Base-by-base conservation (phyloP, 1,139 yeast species). In the Taphrina populina region DNA sequence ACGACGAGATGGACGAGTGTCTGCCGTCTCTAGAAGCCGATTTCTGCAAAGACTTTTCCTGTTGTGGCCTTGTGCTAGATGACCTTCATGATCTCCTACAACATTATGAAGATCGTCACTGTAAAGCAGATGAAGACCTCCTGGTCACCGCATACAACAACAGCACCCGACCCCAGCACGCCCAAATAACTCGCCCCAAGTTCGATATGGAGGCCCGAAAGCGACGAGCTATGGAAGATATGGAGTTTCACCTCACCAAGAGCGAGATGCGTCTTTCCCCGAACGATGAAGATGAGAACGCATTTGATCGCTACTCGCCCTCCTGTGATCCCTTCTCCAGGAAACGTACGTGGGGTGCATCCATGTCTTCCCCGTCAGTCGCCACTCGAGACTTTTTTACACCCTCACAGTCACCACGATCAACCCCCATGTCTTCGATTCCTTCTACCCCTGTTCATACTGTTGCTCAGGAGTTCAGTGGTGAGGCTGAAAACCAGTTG, bases 51-150 rank as follows among this genome's bases (percentile, higher is more conserved):
- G 98, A 92, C 72, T 92, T 92, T 71, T 82, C 90, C 59, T 92
- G 98, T 70, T 92, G 98, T 73, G 98, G 97, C 29, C 84, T 86
- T 68, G 75, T 84, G 39, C 76, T 94, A 58, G 97, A 97, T 30
- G 90, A 95, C 10, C 74, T 92, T 62, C 98, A 92, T 70, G 98
- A 92, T 70, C 75, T 92, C 62, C 76, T 92, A 62, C 82, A 95
- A 64, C 98, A 92, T 69, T 94, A 92, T 68, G 98, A 94, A 69
- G 97, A 92, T 70, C 90, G 95, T 39, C 98, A 92, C 70, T 62
- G 80, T 85, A 56, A 85, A 87, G 36, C 81, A 71, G 59, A 57
- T 19, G 59, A 55, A 11, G 58, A 54, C 13, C 74, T 32, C 21
- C 17, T 41, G 2, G 15, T 35, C 7, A 19, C 44, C 23, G 49